phyloP scores from a whole-genome alignment of 306 rosid species.

The Benincasa hispida region DNA sequence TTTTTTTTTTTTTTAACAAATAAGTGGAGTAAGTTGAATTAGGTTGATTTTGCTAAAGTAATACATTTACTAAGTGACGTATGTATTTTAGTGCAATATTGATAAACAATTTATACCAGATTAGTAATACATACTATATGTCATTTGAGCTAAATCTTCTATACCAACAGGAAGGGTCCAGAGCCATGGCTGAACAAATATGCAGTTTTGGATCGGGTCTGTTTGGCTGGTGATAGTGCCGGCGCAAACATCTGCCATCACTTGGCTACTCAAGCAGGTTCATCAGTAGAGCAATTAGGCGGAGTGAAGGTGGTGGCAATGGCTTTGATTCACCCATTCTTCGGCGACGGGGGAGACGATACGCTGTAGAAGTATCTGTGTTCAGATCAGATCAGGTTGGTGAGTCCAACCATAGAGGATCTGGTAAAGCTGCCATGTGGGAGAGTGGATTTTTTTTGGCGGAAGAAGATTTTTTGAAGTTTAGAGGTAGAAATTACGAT shows the following conservation, averaged over 20 bases:
- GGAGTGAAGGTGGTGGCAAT: constrained; percentile 18
- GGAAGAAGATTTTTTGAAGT: constrained; percentile 33
- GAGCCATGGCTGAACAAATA: constrained; percentile 28
- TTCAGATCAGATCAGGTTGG: background rate
- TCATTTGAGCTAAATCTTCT: no score
- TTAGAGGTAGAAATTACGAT: constrained; percentile 13
- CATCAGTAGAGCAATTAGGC: background rate
- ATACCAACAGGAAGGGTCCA: constrained; percentile 12
- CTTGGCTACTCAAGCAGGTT: constrained; percentile 6
- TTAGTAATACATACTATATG: no score
- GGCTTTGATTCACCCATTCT: constrained; percentile 32
- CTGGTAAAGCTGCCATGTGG: constrained; percentile 24
- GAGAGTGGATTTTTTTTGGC: constrained; percentile 32
- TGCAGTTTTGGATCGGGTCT: constrained; percentile 21
- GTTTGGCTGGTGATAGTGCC: constrained; percentile 37
- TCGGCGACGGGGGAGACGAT: constrained; percentile 22
- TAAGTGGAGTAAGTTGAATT: no score
- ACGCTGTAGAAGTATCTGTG: constrained; percentile 41
- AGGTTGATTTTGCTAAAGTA: no score
- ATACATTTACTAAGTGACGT: no score
- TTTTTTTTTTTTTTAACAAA: no score
- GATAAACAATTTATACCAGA: no score
- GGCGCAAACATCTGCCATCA: constrained; percentile 25
- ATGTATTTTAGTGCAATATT: no score
- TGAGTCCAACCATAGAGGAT: constrained; percentile 34